Percentiles rank a stretch among this genome's conserved stretches.
These are phyloP conservation scores for Triadica sebifera DNA, from an alignment of 345 rosid species.

Conservation along the genomic window DNA sequence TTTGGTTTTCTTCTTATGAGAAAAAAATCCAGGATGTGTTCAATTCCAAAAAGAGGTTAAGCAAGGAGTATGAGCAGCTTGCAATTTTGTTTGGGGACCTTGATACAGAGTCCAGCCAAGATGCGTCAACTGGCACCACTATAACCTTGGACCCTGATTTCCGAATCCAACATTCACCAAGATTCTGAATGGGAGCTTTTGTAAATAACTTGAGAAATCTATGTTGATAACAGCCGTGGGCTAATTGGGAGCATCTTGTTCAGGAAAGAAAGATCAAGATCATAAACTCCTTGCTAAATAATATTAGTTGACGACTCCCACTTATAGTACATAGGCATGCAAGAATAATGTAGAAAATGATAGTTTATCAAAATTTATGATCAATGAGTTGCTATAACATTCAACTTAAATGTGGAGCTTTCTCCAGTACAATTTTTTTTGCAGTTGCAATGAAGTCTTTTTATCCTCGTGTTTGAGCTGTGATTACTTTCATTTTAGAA, in stretches of 20 bases:
- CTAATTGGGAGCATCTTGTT: conserved; percentile 14
- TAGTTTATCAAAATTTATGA: background rate
- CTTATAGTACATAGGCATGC: background rate
- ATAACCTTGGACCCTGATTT: conserved; percentile 18
- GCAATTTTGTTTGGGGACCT: conserved; percentile 73
- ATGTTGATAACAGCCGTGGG: background rate
- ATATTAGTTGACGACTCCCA: conserved; percentile 2
- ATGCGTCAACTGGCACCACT: conserved; percentile 19
- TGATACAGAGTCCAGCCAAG: conserved; percentile 37
- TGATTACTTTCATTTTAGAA: background rate
- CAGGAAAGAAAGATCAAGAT: conserved; percentile 10
- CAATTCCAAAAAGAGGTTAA: conserved; percentile 47
- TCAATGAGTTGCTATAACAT: background rate
- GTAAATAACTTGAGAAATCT: conserved; percentile 27
- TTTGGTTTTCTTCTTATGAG: conserved; percentile 32
- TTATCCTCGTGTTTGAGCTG: background rate
- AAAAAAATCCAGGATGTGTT: conserved; percentile 66
- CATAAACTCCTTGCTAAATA: background rate
- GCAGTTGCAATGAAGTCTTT: background rate
- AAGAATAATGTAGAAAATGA: background rate
- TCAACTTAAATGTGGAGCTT: background rate
- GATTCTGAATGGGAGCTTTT: conserved; percentile 71
- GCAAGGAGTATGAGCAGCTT: conserved; percentile 75
- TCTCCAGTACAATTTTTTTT: background rate
- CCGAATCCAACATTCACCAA: conserved; percentile 14